Percentiles rank a stretch among this genome's conserved stretches.
phyloP scores from a whole-genome alignment of 1,139 yeast species.

The Geotrichum europaeum region DNA sequence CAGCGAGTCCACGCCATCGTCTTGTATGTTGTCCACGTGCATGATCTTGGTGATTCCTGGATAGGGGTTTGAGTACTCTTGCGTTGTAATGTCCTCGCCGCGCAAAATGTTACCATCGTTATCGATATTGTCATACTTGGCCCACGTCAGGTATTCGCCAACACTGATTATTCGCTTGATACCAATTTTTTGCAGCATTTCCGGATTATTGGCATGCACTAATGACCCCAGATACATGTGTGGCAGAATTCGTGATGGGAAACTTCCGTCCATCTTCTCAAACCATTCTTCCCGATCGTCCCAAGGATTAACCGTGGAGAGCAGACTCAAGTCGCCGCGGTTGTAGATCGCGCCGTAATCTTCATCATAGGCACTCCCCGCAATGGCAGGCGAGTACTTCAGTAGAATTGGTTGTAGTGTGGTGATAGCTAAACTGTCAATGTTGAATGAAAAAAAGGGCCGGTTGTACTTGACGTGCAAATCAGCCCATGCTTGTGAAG shows the following conservation, averaged over 20 bases:
- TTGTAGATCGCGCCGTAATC: conserved; percentile 19
- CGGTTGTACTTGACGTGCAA: conserved; percentile 61
- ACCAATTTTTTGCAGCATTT: conserved; percentile 57
- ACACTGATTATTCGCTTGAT: conserved; percentile 76
- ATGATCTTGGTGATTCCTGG: conserved; percentile 34
- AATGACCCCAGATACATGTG: conserved; percentile 84
- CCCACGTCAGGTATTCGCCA: conserved; percentile 74
- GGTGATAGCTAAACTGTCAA: conserved; percentile 61
- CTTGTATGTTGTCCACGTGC: conserved; percentile 42
- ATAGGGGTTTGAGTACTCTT: conserved; percentile 21
- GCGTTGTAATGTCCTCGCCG: conserved; percentile 5
- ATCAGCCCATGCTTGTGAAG: conserved; percentile 48
- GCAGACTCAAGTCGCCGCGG: background rate
- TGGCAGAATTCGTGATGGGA: conserved; percentile 71
- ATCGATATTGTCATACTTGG: conserved; percentile 21
- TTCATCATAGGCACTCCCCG: conserved; percentile 15
- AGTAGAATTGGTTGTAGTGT: conserved; percentile 59
- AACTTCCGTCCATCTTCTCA: conserved; percentile 44
- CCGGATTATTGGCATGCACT: conserved; percentile 70
- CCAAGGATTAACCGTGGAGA: conserved; percentile 2
- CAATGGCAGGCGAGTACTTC: conserved; percentile 46
- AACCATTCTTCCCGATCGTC: conserved; percentile 30
- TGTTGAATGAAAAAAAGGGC: conserved; percentile 76
- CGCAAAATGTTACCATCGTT: conserved; percentile 9
- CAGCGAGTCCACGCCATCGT: conserved; percentile 48